Evolutionary conservation across 768 basidiomycete species (phyloP).

Genomic region (Sistotremastrum suecicum): DNA sequence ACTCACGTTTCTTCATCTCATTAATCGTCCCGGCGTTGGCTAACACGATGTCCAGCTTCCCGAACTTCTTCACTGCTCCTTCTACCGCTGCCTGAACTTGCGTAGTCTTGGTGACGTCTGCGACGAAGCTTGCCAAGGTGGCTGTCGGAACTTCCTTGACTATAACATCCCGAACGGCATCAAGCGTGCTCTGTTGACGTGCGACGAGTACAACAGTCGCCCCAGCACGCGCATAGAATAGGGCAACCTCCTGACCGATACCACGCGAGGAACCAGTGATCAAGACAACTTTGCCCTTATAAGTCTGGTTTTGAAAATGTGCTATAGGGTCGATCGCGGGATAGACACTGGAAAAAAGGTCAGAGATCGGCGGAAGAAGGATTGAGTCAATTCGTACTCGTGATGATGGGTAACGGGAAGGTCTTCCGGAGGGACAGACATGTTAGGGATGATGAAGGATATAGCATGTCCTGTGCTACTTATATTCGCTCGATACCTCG

Average conservation of each 20-base stretch:
- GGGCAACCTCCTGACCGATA: conserved; percentile 14
- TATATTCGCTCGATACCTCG: too few species aligned
- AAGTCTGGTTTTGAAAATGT: conserved; percentile 7
- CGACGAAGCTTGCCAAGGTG: conserved; percentile 3
- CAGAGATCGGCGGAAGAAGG: neutral
- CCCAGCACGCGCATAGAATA: conserved; percentile 15
- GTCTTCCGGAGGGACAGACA: neutral
- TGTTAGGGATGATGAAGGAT: neutral
- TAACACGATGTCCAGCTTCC: conserved; percentile 8
- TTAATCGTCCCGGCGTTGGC: conserved; percentile 11
- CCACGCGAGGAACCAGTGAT: conserved; percentile 15
- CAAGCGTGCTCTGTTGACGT: conserved; percentile 7
- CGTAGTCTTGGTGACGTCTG: conserved; percentile 13
- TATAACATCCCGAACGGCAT: conserved; percentile 11
- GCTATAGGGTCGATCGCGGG: conserved; percentile 14
- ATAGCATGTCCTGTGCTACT: too few species aligned
- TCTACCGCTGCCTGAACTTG: conserved; percentile 9
- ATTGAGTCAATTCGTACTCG: neutral
- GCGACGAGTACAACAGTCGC: conserved; percentile 14
- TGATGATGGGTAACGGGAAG: neutral
- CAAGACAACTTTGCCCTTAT: conserved; percentile 15
- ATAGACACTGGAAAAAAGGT: conserved; percentile 13
- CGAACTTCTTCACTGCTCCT: conserved; percentile 6
- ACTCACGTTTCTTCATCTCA: too few species aligned
- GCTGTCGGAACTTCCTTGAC: neutral